Conservation (phyloP, 768 basidiomycete genomes). For the Pholiota conissans region DNA sequence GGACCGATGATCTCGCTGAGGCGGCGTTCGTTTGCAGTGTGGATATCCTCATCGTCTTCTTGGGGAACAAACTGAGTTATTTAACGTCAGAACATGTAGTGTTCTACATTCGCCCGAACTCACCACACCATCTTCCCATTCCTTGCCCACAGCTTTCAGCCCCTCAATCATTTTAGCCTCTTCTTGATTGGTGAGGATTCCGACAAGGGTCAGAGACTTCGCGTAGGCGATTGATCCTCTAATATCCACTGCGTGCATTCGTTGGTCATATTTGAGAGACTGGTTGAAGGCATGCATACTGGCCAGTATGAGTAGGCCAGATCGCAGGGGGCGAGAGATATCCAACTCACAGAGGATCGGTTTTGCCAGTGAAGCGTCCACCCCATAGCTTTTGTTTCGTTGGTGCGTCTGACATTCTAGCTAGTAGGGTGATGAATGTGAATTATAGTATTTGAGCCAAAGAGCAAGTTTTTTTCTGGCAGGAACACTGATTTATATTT, state of each 20-base stretch:
- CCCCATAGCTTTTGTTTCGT: conserved; percentile 82
- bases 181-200: conserved; percentile 81
- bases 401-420: conserved; percentile 37
- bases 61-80: conserved; percentile 64
- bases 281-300: conserved; percentile 99
- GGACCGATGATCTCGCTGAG: conserved; percentile 91
- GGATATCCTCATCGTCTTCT: conserved; percentile 97
- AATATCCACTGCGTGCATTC: conserved; percentile 93
- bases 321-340: conserved; percentile 6
- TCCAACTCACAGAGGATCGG: conserved; percentile 75
- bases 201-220: conserved; percentile 77
- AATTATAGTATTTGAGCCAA: background rate
- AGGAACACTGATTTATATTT: conserved; percentile 2
- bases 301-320: conserved; percentile 16
- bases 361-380: conserved; percentile 84
- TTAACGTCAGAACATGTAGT: background rate
- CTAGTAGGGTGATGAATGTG: background rate
- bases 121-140: conserved; percentile 84
- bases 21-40: conserved; percentile 96
- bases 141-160: conserved; percentile 70
- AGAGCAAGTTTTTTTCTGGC: background rate
- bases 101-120: conserved; percentile 20
- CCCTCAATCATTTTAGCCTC: conserved; percentile 72
- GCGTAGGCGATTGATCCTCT: conserved; percentile 95
- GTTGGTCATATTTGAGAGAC: conserved; percentile 90